Evolutionary conservation across 164 flowering plant genomes (phyloP), one percentile per base, ranked within the genome.

Genomic region (Aristolochia fimbriata): DNA sequence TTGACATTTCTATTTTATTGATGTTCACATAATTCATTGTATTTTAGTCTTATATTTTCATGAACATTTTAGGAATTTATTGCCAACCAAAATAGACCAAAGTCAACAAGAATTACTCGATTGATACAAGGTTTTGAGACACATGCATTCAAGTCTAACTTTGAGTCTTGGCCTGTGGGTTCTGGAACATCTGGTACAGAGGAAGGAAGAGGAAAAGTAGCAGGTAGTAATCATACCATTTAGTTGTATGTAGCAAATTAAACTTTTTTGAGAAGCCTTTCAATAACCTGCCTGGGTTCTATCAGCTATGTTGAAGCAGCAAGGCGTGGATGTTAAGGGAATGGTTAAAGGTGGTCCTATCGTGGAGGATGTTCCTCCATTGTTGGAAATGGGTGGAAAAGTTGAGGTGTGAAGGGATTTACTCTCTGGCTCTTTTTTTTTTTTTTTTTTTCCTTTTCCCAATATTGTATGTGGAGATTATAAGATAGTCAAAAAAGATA

Each of bases 161-260:
- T 94, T 77, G 97, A 83, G 58, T 84, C 97, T 30, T 94, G 99
- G 99, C 92, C 99, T 57, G 64, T 80, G 30, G 97, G 97, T 24
- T 69, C 94, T 51, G 76, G 79, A 19, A 63, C 91, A 63, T 71
- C 93, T 61, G 83, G 72, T 74, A 74, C 90, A 60, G 99, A 94
- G 66, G 99, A 94, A 46, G 96, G 99, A 67, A 80, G 97, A 68
- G 97, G 97, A 68, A 94, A 87, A 83, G 99, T 94, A 61, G 97
- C 99, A 71, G 99, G 99, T 94, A 74, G 22, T 24, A 16, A 21
- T 48, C 56, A 17, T n/a, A 51, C 56, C 55, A 15, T 68, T 58
- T 19, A 3, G 43, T 37, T 37, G 43, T 37, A 37, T 37, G 4
- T 37, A 6, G 19, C 13, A 12, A 21, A 30, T 13, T 30, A 21